These are phyloP conservation scores for Babesia gibsoni DNA, from an alignment of 169 alveolate species.

Conservation along the genomic window DNA sequence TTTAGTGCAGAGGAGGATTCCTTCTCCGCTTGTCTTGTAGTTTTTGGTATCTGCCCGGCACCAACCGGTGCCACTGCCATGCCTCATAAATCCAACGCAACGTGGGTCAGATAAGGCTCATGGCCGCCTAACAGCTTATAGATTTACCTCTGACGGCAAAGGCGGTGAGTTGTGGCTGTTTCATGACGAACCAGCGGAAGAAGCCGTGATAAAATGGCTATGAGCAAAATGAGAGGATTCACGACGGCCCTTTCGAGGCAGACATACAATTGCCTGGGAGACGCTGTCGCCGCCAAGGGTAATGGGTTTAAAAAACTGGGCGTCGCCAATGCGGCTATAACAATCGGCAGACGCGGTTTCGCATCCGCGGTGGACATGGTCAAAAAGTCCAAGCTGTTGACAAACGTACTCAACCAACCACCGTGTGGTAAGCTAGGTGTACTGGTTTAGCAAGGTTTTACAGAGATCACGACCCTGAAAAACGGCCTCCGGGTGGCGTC, in stretches of 20 bases:
- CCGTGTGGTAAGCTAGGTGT: conserved; percentile 48
- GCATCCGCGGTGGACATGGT: conserved; percentile 42
- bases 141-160: neutral
- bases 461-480: conserved; percentile 70
- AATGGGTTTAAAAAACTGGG: neutral
- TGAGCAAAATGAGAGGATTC: conserved; percentile 36
- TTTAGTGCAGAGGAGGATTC: no score
- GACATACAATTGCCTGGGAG: conserved; percentile 6
- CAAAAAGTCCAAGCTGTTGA: conserved; percentile 38
- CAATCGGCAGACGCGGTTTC: conserved; percentile 1
- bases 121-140: neutral
- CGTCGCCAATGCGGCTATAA: neutral
- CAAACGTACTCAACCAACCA: conserved; percentile 45
- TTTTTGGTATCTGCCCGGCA: no score
- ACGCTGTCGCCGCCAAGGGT: neutral
- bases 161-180: neutral
- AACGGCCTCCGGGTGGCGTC: conserved; percentile 91
- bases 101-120: neutral
- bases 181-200: neutral
- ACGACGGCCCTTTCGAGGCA: conserved; percentile 20
- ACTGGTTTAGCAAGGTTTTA: neutral
- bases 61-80: conserved; percentile 5
- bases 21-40: no score
- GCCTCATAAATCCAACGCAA: conserved; percentile 31
- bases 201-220: conserved; percentile 5